These are phyloP conservation scores for Fragaria iinumae DNA, from an alignment of 306 rosid species.

Conservation along the genomic window DNA sequence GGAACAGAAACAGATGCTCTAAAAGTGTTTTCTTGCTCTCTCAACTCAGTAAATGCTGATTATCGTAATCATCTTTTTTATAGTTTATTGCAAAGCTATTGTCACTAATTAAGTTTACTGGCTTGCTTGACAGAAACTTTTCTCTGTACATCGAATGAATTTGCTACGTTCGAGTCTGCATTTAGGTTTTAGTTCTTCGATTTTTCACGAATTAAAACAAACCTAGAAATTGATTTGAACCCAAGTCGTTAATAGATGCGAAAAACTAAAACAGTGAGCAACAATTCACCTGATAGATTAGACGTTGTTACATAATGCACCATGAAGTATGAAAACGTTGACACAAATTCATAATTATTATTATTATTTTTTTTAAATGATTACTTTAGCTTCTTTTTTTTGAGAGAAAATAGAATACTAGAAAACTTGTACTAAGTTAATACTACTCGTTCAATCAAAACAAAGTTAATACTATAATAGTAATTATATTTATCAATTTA, in stretches of 20 bases:
- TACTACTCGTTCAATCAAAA: no score
- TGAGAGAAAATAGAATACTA: no score
- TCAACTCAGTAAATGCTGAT: not conserved
- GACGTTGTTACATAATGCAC: not conserved
- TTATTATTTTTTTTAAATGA: no score
- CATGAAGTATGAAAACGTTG: not conserved
- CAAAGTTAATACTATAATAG: no score
- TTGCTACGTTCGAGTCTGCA: not conserved
- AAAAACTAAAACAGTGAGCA: not conserved
- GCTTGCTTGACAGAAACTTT: not conserved
- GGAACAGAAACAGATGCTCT: slow-evolving; percentile 10
- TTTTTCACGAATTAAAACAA: not conserved
- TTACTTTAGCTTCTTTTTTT: no score
- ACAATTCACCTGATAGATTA: not conserved
- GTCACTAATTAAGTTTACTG: not conserved
- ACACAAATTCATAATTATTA: no score
- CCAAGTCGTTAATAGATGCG: not conserved
- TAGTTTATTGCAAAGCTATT: not conserved
- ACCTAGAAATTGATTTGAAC: not conserved
- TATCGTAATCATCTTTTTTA: not conserved
- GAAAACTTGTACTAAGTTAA: no score
- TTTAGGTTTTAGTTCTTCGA: not conserved
- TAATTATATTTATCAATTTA: no score
- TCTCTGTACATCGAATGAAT: not conserved
- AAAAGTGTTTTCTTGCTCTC: slow-evolving; percentile 8